Evolutionary conservation across 2,329 filamentous ascomycete species (phyloP), one percentile per base, ranked within the genome.

Genomic region (Monosporascus sp.): DNA sequence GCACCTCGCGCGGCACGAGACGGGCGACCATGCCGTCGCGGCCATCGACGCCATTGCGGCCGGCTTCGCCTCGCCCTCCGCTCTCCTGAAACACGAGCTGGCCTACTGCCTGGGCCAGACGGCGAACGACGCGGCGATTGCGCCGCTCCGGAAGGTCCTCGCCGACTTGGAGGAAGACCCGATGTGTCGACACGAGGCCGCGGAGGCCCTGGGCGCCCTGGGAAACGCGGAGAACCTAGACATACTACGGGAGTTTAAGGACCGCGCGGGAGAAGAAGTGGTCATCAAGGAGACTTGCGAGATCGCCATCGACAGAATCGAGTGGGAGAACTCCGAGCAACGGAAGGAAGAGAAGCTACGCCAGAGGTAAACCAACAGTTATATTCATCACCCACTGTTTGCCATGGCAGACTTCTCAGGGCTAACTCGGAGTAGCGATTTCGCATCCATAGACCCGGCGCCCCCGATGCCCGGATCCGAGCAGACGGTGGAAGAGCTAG

Each of bases 51-150:
- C 94, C 43, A 99, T 99, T 62, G 91, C 93, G 2, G 90, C 91
- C 7, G 93, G 80, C 2, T 94, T 99, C 63, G 65, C 77, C 0
- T 96, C 93, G 3, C 85, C 89, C 0, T 97, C 93, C 5, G 93
- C 90, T 3, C 80, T 97, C 8, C 78, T 97, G 47, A 97, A 97
- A 76, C 94, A 99, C 71, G 94, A 99, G 70, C 80, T 99, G 48
- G 94, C 94, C 25, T 99, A 99, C 75, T 99, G 94, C 68, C 81
- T 99, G 2, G 94, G 94, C 7, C 94, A 99, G 74, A 93, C 89
- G 1, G 85, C 85, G 53, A 90, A 96, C 67, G 72, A 79, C 49
- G 85, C 85, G 46, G 88, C 92, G 0, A 82, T 91, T 9, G 80
- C 85, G 9, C 87, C 84, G 57, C 77, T 99, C 60, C 81, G 85